These are phyloP conservation scores for Lactarius deliciosus DNA, from an alignment of 768 basidiomycete species.

Conservation along the genomic window DNA sequence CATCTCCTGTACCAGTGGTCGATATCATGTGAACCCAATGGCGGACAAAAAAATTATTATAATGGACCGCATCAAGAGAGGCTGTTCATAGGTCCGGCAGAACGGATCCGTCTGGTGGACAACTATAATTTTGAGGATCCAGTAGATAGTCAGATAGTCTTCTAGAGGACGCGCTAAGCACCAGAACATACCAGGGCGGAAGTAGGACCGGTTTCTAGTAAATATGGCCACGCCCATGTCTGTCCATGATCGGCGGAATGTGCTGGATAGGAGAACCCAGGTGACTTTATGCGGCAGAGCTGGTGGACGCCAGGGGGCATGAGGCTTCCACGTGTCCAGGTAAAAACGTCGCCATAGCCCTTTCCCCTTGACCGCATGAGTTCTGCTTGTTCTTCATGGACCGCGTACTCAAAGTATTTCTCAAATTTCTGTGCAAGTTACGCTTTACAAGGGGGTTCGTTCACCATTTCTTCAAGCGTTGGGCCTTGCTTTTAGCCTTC, in stretches of 20 bases:
- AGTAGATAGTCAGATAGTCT: too few species aligned
- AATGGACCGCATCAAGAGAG: not conserved
- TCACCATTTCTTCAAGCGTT: not conserved
- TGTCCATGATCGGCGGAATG: not conserved
- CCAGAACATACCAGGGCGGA: too few species aligned
- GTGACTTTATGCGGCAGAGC: not conserved
- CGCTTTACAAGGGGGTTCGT: conserved; percentile 3
- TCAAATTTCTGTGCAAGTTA: not conserved
- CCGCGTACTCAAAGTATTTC: not conserved
- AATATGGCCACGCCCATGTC: not conserved
- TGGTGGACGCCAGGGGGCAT: not conserved
- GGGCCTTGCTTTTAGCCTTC: conserved; percentile 6
- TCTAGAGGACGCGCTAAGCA: too few species aligned
- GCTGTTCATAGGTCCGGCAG: not conserved
- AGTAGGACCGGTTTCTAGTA: too few species aligned
- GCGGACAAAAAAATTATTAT: not conserved
- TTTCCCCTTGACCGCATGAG: not conserved
- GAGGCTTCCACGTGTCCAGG: not conserved
- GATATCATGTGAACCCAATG: not conserved
- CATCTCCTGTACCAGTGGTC: not conserved
- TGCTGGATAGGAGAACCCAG: not conserved
- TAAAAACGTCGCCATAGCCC: not conserved
- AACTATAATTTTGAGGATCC: not conserved
- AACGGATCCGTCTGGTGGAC: not conserved
- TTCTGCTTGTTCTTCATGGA: not conserved